A percentile compares a stretch with the other conserved stretches of the same genome.
These are phyloP conservation scores for Tolypocladium sp. DNA, from an alignment of 2,329 filamentous ascomycete genomes.

Conservation along the genomic window DNA sequence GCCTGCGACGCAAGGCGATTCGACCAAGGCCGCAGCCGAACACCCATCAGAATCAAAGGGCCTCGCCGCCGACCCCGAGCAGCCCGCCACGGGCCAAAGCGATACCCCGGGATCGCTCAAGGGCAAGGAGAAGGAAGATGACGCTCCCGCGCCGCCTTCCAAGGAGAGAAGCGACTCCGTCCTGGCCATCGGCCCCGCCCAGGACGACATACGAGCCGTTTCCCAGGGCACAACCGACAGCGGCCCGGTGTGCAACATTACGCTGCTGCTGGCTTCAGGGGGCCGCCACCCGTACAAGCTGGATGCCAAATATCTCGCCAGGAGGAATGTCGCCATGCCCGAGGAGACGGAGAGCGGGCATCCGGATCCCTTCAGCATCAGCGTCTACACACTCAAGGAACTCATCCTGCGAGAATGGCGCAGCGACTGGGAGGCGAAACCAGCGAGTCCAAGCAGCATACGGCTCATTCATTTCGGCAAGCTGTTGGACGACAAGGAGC, in stretches of 20 bases:
- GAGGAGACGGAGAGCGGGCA: conserved; percentile 49
- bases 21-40: not conserved
- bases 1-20: not conserved
- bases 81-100: conserved; percentile 11
- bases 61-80: conserved; percentile 9
- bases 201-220: conserved; percentile 30
- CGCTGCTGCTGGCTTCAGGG: conserved; percentile 71
- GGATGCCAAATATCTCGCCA: conserved; percentile 74
- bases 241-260: conserved; percentile 57
- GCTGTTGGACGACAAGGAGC: conserved; percentile 79
- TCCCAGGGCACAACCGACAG: conserved; percentile 19
- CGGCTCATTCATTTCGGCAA: conserved; percentile 87
- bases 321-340: conserved; percentile 69
- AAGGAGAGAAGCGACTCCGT: conserved; percentile 24
- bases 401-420: conserved; percentile 90
- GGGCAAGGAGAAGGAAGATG: conserved; percentile 23
- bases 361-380: conserved; percentile 79
- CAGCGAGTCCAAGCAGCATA: conserved; percentile 81
- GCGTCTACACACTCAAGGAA: conserved; percentile 89
- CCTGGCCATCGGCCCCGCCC: conserved; percentile 33
- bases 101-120: conserved; percentile 12
- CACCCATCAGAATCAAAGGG: conserved; percentile 6
- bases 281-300: conserved; percentile 84
- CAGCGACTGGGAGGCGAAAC: conserved; percentile 81
- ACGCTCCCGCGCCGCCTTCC: conserved; percentile 14